Evolutionary conservation across 257 asterid species (phyloP), one percentile per base, ranked within the genome.

Genomic region (Orobanche coerulescens): DNA sequence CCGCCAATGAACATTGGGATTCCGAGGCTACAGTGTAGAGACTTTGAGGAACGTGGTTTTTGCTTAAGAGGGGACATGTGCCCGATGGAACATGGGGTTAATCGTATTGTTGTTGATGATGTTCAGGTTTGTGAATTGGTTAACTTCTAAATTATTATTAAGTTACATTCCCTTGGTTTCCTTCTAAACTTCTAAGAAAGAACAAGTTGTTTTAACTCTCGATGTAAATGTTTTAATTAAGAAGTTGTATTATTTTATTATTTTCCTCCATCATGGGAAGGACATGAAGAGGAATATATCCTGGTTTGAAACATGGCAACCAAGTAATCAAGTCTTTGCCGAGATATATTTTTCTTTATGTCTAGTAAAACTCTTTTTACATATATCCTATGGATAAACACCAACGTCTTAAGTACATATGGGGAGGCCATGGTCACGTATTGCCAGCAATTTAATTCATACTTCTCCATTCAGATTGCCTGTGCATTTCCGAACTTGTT

Each of bases 51-150:
- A 71, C 97, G 94, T 65, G 99, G 99, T 40, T 93, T 90, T 87
- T 93, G 99, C 78, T 74, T 93, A 73, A 87, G 99, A 78, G 98
- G 98, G 40, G 97, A 88, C 71, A 92, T 92, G 91, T 92, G 98
- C 72, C 97, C 95, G 0, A 83, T 92, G 98, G 97, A 92, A 77
- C 98, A 92, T 73, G 98, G 98, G 39, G 78, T 93, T 51, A 87
- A 93, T 71, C 99, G 95, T 51, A 93, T 93, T 69, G 95, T 93
- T 77, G 75, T 93, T 71, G 99, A 93, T 68, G 99, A 93, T 78
- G 98, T 92, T 70, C 98, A 92, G 98, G 98, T 92, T 67, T 65
- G 77, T 63, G 22, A 51, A 62, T 58, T 43, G 3, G n/a, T 18
- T n/a, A 62, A 28, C 46, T 68, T 13, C 26, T 34, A 28, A 30